Conservation (phyloP, 208 protist genomes). For the Acanthamoeba healyi region DNA sequence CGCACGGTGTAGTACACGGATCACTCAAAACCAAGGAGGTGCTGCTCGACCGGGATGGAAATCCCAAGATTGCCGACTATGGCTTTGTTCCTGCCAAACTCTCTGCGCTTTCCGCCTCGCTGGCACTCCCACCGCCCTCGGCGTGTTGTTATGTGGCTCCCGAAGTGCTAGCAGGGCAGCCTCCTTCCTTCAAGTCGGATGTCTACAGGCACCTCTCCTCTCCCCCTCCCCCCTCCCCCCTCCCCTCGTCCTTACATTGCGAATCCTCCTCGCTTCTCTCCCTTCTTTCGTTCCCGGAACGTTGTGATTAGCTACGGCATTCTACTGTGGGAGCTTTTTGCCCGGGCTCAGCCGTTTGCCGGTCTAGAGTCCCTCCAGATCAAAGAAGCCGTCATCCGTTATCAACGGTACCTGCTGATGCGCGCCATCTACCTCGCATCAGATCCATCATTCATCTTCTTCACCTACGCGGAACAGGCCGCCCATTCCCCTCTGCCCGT, state of each 20-base stretch:
- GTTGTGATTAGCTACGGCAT: conserved; percentile 57
- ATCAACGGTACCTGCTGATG: conserved; percentile 1
- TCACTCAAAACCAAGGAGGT: conserved; percentile 10
- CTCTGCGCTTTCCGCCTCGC: background rate
- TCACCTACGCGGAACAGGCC: background rate
- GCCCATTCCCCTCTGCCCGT: conserved; percentile 5
- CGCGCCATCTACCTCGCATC: background rate
- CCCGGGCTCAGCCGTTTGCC: background rate
- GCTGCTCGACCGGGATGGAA: background rate
- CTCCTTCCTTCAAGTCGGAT: background rate
- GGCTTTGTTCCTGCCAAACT: conserved; percentile 2
- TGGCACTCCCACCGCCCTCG: background rate
- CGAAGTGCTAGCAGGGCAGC: background rate
- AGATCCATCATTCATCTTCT: too few species aligned
- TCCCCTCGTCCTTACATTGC: background rate
- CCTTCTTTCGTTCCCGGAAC: background rate
- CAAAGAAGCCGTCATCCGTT: background rate
- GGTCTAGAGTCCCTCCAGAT: background rate
- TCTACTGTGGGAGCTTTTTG: conserved; percentile 37
- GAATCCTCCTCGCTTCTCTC: background rate
- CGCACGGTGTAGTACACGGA: background rate
- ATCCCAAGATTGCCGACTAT: conserved; percentile 6
- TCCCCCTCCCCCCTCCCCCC: too few species aligned
- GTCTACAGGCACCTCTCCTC: background rate
- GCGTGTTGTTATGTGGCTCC: conserved; percentile 5